Evolutionary conservation across 2,329 filamentous ascomycete species (phyloP), one percentile per base, ranked within the genome.

Genomic region (Cladosporium austrohemisphaericum): DNA sequence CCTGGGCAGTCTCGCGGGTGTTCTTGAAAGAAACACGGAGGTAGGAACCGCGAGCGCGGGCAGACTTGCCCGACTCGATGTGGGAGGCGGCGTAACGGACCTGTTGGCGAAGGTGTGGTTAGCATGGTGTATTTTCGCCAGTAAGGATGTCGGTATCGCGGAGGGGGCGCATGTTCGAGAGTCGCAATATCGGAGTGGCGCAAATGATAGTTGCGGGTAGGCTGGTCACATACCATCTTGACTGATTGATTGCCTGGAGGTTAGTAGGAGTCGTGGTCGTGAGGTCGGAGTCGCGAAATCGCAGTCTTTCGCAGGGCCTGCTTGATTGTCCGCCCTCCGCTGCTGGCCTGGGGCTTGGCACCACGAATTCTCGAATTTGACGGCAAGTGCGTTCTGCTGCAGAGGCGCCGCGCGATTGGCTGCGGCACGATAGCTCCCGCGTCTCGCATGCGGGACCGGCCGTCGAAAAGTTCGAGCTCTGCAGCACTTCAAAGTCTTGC

Each of bases 1-100:
- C 91, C 82, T 97, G 93, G 61, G 94, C 93, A 64, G 92, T 96
- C 83, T 98, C 94, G 72, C 93, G 90, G 74, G 93, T 98, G 86
- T 98, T 98, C 86, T 98, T 98, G 88, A 96, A 98, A 67, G 88
- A 95, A 68, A 97, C 92, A 74, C 93, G 90, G 69, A 98, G 88
- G 83, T 97, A 98, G 74, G 91, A 90, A 77, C 94, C 93, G 78
- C 93, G 91, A 72, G 92, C 87, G 80, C 92, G 89, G 76, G 93
- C 93, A 79, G 88, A 95, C 84, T 95, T 96, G 67, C 85, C 81
- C 75, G 84, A 78, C 68, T 86, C 80, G 73, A 94, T 92, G 74
- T 90, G 82, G 71, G 85, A 88, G 73, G 87, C 87, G 77, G 89
- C 89, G 90, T 96, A 96, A 77, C 91, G 89, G 81, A 95, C 89